Evolutionary conservation across 139 green algal genomes (phyloP).

Genomic region (Picochlorum sp.): DNA sequence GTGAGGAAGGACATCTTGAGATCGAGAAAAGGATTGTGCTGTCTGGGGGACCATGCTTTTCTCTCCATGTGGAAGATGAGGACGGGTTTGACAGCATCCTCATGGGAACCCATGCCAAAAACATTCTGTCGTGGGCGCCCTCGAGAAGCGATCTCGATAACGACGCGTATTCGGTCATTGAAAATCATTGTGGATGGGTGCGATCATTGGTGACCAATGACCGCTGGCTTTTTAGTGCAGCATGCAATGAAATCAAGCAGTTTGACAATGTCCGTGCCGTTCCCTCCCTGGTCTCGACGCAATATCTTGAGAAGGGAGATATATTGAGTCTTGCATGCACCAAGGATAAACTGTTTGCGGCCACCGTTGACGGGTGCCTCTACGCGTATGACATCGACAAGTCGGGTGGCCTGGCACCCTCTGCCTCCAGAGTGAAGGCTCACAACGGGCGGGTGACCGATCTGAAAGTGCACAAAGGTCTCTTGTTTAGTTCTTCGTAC

Average conservation of each 20-base stretch:
- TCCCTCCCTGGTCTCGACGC: slow-evolving; percentile 40
- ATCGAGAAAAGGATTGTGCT: slow-evolving; percentile 9
- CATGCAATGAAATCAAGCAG: slow-evolving; percentile 59
- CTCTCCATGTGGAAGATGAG: slow-evolving; percentile 19
- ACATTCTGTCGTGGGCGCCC: slow-evolving; percentile 45
- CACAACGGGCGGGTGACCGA: slow-evolving; percentile 53
- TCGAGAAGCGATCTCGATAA: slow-evolving; percentile 23
- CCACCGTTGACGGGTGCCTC: slow-evolving; percentile 49
- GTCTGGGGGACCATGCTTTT: slow-evolving; percentile 40
- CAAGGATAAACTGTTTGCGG: slow-evolving; percentile 43
- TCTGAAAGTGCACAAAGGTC: slow-evolving; percentile 22
- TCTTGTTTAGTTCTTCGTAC: slow-evolving; percentile 49
- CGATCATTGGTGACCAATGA: slow-evolving; percentile 31
- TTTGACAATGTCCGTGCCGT: slow-evolving; percentile 58
- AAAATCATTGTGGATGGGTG: slow-evolving; percentile 64
- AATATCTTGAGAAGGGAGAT: slow-evolving; percentile 53
- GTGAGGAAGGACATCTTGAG: not conserved
- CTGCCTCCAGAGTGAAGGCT: slow-evolving; percentile 34
- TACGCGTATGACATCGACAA: slow-evolving; percentile 44
- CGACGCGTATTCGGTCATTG: slow-evolving; percentile 36
- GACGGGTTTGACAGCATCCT: slow-evolving; percentile 37
- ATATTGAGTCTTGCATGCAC: slow-evolving; percentile 49
- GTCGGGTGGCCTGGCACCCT: slow-evolving; percentile 39
- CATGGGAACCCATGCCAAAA: slow-evolving; percentile 45
- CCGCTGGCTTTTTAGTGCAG: slow-evolving; percentile 57